phyloP scores from a whole-genome alignment of 2,329 filamentous ascomycete species.

The Colletotrichum orchidophilum region DNA sequence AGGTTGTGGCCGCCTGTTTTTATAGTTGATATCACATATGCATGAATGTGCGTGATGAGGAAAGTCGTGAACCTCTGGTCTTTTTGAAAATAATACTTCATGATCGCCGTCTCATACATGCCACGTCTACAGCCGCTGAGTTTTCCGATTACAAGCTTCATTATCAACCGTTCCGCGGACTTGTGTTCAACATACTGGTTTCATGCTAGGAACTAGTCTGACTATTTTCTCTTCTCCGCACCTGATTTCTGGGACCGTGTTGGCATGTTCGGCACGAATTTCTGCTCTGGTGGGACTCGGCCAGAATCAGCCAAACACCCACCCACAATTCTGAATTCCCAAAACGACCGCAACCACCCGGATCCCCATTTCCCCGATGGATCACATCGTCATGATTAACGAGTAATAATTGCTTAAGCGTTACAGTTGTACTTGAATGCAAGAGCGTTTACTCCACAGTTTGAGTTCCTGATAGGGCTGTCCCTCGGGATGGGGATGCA shows the following conservation, averaged over 20 bases:
- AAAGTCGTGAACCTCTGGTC: not conserved
- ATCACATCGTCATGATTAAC: not conserved
- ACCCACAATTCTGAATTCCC: too few relatives aligned
- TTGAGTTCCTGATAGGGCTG: not conserved
- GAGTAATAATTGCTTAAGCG: not conserved
- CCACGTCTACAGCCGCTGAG: not conserved
- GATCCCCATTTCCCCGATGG: not conserved
- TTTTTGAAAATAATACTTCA: not conserved
- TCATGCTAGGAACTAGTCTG: not conserved
- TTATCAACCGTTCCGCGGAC: not conserved
- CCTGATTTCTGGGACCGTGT: not conserved
- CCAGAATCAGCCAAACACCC: not conserved
- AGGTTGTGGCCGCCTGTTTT: too few relatives aligned
- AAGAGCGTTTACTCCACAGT: not conserved
- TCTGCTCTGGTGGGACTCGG: not conserved
- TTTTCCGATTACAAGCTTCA: not conserved
- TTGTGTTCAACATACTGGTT: not conserved
- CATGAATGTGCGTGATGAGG: not conserved
- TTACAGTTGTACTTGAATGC: not conserved
- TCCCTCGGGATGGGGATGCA: not conserved
- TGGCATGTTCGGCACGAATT: not conserved
- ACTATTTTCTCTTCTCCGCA: not conserved
- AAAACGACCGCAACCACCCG: not conserved
- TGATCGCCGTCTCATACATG: not conserved
- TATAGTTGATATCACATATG: too few relatives aligned